Conservation (phyloP, 371 early-diverging fungal species). For the Lichtheimia ramosa region DNA sequence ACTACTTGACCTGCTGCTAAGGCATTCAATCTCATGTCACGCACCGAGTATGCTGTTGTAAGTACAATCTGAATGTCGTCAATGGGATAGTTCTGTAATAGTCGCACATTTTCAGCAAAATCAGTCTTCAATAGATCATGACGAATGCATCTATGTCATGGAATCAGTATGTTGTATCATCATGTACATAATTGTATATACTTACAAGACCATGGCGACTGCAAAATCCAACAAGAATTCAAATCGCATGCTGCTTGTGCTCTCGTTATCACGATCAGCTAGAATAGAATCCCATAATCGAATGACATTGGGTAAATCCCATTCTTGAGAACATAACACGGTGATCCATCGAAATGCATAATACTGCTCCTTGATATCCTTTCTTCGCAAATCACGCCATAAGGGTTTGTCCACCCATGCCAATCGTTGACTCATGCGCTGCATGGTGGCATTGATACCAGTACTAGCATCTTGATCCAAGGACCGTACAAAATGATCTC, state of each 20-base stretch:
- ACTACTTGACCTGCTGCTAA: slow-evolving; percentile 27
- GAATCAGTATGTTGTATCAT: background rate
- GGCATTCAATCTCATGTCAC: slow-evolving; percentile 38
- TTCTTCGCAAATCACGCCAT: slow-evolving; percentile 64
- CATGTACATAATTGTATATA: slow-evolving; percentile 7
- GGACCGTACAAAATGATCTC: slow-evolving; percentile 81
- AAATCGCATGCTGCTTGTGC: slow-evolving; percentile 39
- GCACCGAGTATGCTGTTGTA: slow-evolving; percentile 36
- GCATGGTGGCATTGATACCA: slow-evolving; percentile 65
- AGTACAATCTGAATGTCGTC: slow-evolving; percentile 49
- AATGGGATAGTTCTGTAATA: slow-evolving; percentile 66
- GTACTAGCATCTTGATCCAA: slow-evolving; percentile 61
- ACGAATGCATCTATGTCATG: slow-evolving; percentile 51
- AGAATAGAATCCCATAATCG: slow-evolving; percentile 85
- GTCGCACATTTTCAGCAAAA: slow-evolving; percentile 66
- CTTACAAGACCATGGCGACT: slow-evolving; percentile 78
- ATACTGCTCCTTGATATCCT: slow-evolving; percentile 75
- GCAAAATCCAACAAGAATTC: slow-evolving; percentile 78
- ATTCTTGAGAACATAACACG: slow-evolving; percentile 83
- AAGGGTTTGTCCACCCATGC: slow-evolving; percentile 61
- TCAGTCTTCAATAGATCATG: slow-evolving; percentile 58
- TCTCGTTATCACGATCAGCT: slow-evolving; percentile 59
- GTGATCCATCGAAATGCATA: slow-evolving; percentile 89
- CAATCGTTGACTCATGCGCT: slow-evolving; percentile 60
- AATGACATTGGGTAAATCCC: slow-evolving; percentile 79